phyloP scores from a whole-genome alignment of 345 rosid genomes.

The Reutealis trisperma region DNA sequence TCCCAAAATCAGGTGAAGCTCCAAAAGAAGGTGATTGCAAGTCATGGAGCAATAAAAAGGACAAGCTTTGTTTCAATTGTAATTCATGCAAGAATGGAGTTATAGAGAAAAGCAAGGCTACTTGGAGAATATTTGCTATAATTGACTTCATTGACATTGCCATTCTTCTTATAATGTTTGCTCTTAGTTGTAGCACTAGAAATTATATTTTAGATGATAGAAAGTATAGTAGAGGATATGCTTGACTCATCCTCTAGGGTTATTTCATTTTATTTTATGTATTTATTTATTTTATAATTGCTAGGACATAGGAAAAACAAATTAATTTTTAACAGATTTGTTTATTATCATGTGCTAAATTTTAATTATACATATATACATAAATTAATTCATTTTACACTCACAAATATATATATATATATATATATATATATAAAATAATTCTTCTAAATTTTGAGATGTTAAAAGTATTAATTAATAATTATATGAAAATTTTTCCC shows the following conservation, averaged over 20 bases:
- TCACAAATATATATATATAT: no score
- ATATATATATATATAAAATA: no score
- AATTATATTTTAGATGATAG: neutral
- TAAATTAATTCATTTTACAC: no score
- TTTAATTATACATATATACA: no score
- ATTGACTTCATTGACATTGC: slow-evolving; percentile 14
- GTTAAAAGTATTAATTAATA: no score
- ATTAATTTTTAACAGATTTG: no score
- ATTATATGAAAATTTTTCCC: no score
- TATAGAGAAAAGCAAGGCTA: neutral
- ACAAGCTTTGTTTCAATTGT: slow-evolving; percentile 45
- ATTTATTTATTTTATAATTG: neutral
- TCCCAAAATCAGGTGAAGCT: slow-evolving; percentile 1
- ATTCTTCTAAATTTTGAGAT: no score
- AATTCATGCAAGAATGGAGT: slow-evolving; percentile 43
- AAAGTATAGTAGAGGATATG: neutral
- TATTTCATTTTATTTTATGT: neutral
- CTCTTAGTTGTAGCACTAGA: slow-evolving; percentile 15
- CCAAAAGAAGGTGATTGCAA: slow-evolving; percentile 25
- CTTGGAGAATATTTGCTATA: slow-evolving; percentile 13
- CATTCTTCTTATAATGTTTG: neutral
- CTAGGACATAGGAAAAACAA: neutral
- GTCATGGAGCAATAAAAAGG: slow-evolving; percentile 40
- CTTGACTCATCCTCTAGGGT: neutral
- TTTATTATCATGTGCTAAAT: no score